These are phyloP conservation scores for Citrus unshiu DNA, from an alignment of 345 rosid genomes.

Conservation along the genomic window DNA sequence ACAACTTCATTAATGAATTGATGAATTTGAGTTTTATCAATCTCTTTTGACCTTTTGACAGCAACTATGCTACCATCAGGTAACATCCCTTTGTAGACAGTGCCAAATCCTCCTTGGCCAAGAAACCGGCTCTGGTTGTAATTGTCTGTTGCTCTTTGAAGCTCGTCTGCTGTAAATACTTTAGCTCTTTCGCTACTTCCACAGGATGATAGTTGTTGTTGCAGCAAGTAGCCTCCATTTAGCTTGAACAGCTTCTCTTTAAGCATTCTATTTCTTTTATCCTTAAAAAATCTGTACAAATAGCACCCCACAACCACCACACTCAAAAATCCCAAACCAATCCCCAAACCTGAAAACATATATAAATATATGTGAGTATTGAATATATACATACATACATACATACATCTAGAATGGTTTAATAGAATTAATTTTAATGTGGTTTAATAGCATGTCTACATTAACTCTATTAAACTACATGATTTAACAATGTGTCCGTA, in stretches of 20 bases:
- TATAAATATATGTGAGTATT: no score
- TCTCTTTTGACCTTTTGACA: slow-evolving; percentile 11
- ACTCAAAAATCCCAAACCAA: slow-evolving; percentile 20
- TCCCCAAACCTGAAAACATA: slow-evolving; percentile 9
- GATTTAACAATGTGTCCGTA: no score
- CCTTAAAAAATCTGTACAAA: slow-evolving; percentile 2
- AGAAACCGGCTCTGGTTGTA: slow-evolving; percentile 18
- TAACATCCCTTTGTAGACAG: no score
- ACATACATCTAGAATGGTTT: no score
- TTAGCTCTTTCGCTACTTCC: slow-evolving; percentile 12
- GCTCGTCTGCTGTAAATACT: slow-evolving; percentile 19
- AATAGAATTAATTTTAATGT: no score
- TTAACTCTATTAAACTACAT: no score
- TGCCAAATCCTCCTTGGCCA: slow-evolving; percentile 27
- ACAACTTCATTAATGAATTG: no score
- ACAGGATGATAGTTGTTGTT: slow-evolving; percentile 8
- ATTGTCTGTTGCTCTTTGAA: slow-evolving; percentile 24
- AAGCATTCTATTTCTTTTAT: background rate
- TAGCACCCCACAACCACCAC: background rate
- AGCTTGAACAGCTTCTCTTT: slow-evolving; percentile 17
- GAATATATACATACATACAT: no score
- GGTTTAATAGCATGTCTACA: no score
- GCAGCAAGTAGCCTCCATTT: slow-evolving; percentile 23
- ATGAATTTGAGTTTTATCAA: background rate
- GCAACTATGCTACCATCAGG: background rate